A percentile compares a stretch with the other conserved stretches of the same genome.
Conservation (phyloP, 225 moss, liverwort and hornwort species). For the Physcomitrium patens region DNA sequence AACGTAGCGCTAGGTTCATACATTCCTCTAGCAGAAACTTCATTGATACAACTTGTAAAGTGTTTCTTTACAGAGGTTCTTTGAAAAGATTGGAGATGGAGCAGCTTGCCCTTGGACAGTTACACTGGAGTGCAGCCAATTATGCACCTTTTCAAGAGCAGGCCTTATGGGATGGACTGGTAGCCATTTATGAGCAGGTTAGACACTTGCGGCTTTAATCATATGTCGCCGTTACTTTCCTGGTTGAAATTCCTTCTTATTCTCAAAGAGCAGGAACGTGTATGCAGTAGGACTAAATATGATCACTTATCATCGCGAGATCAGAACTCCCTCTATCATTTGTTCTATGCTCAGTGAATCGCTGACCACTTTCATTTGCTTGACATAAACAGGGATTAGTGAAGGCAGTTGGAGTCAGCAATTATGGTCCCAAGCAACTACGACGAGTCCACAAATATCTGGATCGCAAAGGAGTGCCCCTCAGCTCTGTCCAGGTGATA, state of each 20-base stretch:
- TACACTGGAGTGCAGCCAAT: conserved; percentile 95
- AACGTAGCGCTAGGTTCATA: neutral
- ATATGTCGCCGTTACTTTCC: neutral
- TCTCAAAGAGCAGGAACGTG: neutral
- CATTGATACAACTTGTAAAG: neutral
- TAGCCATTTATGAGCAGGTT: conserved; percentile 89
- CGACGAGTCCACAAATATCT: conserved; percentile 83
- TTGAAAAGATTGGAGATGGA: conserved; percentile 82
- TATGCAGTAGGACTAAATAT: neutral
- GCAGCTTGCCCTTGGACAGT: conserved; percentile 92
- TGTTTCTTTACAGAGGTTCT: conserved; percentile 60
- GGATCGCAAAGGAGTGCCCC: conserved; percentile 80
- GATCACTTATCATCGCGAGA: neutral
- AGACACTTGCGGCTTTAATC: conserved; percentile 8
- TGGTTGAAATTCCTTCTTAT: conserved; percentile 1
- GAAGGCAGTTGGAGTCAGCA: conserved; percentile 95
- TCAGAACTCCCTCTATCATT: neutral
- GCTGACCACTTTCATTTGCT: neutral
- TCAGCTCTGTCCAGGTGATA: conserved; percentile 86
- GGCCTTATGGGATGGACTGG: conserved; percentile 95
- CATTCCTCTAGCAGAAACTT: neutral
- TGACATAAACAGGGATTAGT: conserved; percentile 66
- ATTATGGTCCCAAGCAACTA: conserved; percentile 96
- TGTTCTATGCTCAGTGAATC: neutral
- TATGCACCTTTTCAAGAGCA: conserved; percentile 97